These are phyloP conservation scores for Jatropha podagrica DNA, from an alignment of 441 rosid genomes.

Conservation along the genomic window DNA sequence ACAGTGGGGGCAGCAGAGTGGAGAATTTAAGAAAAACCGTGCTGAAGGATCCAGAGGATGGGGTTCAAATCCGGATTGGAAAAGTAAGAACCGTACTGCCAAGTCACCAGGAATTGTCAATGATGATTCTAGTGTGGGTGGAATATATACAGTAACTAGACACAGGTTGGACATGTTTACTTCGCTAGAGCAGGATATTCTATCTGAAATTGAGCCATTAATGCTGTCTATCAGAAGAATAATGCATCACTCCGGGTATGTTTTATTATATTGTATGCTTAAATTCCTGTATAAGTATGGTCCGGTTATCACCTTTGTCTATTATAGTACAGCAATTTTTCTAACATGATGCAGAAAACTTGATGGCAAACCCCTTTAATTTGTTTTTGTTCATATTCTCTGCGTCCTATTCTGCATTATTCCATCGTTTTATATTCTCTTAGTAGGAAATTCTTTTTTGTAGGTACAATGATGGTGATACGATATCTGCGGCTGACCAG, in stretches of 20 bases:
- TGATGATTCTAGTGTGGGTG: slow-evolving; percentile 31
- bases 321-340: background rate
- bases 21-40: slow-evolving; percentile 38
- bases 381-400: background rate
- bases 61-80: slow-evolving; percentile 57
- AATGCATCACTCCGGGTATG: slow-evolving; percentile 67
- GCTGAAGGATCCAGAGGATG: slow-evolving; percentile 44
- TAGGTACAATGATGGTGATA: slow-evolving; percentile 84
- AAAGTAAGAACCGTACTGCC: slow-evolving; percentile 49
- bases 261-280: background rate
- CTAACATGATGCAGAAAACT: background rate
- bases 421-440: slow-evolving; percentile 16
- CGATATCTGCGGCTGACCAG: slow-evolving; percentile 62
- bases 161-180: slow-evolving; percentile 80
- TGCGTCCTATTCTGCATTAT: slow-evolving; percentile 6
- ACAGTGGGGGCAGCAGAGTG: slow-evolving; percentile 24
- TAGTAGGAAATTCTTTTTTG: slow-evolving; percentile 23
- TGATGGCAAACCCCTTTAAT: background rate
- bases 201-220: slow-evolving; percentile 61
- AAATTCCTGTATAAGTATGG: background rate
- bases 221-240: slow-evolving; percentile 64
- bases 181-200: slow-evolving; percentile 77
- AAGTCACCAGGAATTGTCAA: slow-evolving; percentile 38
- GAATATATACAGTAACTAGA: slow-evolving; percentile 54
- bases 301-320: background rate